Evolutionary conservation across 1,139 yeast species (phyloP).

Genomic region (Pichia sp.): DNA sequence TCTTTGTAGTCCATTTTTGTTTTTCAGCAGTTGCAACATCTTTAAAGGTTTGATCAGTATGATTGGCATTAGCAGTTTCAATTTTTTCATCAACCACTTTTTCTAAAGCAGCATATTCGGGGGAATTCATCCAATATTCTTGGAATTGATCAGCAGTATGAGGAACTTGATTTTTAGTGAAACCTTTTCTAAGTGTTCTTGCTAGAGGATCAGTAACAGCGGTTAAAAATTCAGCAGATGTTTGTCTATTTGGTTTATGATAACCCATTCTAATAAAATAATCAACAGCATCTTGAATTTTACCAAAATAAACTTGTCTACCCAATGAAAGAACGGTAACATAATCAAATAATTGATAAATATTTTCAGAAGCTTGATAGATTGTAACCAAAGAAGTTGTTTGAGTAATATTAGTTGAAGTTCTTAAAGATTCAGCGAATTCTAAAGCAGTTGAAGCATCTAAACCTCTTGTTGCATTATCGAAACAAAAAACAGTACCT

Average conservation of each 20-base stretch:
- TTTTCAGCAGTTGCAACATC: constrained; percentile 20
- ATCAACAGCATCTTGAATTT: constrained; percentile 48
- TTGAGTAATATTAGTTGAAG: constrained; percentile 51
- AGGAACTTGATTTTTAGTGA: constrained; percentile 26
- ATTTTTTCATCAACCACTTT: constrained; percentile 26
- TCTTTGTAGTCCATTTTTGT: constrained; percentile 29
- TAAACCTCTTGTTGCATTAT: constrained; percentile 69
- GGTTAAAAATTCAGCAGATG: constrained; percentile 78
- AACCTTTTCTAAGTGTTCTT: constrained; percentile 41
- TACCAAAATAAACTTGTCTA: constrained; percentile 70
- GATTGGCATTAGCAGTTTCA: neutral
- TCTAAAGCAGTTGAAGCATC: constrained; percentile 76
- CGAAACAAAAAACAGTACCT: constrained; percentile 62
- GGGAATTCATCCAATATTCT: constrained; percentile 40
- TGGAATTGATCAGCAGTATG: constrained; percentile 41
- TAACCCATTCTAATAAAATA: constrained; percentile 65
- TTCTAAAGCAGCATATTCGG: constrained; percentile 30
- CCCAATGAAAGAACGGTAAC: constrained; percentile 73
- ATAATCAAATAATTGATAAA: constrained; percentile 68
- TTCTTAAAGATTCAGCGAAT: constrained; percentile 61
- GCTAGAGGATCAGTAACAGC: constrained; percentile 63
- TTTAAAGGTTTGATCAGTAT: neutral
- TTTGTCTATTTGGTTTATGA: constrained; percentile 66
- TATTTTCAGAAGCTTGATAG: constrained; percentile 78
- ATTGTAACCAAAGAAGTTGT: constrained; percentile 69